Evolutionary conservation across 2,329 filamentous ascomycete species (phyloP), one percentile per base, ranked within the genome.

Genomic region (Paraphaeosphaeria minitans): DNA sequence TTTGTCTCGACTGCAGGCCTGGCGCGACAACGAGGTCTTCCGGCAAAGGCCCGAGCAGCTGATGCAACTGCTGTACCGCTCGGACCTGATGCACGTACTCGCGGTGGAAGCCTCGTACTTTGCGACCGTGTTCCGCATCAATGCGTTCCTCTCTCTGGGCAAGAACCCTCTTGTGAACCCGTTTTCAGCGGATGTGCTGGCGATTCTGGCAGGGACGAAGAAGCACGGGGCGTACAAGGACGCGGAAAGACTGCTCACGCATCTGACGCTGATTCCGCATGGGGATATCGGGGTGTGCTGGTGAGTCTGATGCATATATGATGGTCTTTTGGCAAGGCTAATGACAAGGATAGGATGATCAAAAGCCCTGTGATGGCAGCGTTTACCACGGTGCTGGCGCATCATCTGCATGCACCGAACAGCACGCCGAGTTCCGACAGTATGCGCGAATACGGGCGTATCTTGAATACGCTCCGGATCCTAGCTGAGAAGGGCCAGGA

Each of bases 21-120:
- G 61, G 56, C 63, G 63, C 6, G 55, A 64, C 10, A 64, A 72
- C 21, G 62, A 67, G n/a, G 39, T 72, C 14, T 73, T 70, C 49
- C 50, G 59, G 8, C 52, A 65, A 12, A 61, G 47, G 10, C 55
- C 65, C 8, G 46, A 56, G 3, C 57, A 69, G n/a, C 16, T 71
- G 14, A 60, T 63, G 33, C 64, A 70, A 31, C 41, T 71, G 13
- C 60, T 72, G 3, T 72, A 71, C 29, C 64, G 62, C 10, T 67
- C 68, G 8, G 70, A 72, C 45, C 54, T 72, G 1, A 52, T 64
- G 4, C 70, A 72, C 41, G 55, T 59, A 1, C 52, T 70, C 22
- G 39, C 24, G 3, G 53, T 70, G 2, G 68, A 72, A 48, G 65
- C 65, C 14, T 59, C 63, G 6, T 72, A 70, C 46, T 72, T 72